Conservation (phyloP, 2,329 filamentous ascomycete species). For the Diplodia mutila region DNA sequence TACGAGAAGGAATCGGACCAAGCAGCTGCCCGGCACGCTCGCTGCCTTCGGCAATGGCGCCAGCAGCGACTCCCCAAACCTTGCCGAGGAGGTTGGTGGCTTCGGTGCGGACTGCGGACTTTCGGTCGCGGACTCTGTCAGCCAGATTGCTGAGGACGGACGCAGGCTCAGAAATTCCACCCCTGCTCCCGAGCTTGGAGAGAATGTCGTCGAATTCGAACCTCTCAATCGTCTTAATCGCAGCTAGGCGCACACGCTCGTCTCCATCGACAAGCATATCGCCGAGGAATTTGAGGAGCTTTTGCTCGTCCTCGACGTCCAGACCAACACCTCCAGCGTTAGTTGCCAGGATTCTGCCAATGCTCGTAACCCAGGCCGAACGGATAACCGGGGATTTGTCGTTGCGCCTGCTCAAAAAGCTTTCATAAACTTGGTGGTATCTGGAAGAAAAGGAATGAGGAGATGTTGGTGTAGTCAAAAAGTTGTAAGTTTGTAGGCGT, state of each 20-base stretch:
- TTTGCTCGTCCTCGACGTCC: slow-evolving; percentile 77
- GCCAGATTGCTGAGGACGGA: slow-evolving; percentile 82
- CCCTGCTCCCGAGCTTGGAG: slow-evolving; percentile 76
- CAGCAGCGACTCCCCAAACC: slow-evolving; percentile 91
- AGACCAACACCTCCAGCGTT: slow-evolving; percentile 88
- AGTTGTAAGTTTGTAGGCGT: slow-evolving; percentile 50
- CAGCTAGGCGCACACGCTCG: slow-evolving; percentile 86
- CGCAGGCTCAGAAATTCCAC: slow-evolving; percentile 73
- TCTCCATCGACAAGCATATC: slow-evolving; percentile 86
- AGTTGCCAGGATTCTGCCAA: slow-evolving; percentile 85
- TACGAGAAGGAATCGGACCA: slow-evolving; percentile 78
- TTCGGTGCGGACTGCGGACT: slow-evolving; percentile 77
- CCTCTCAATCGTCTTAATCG: slow-evolving; percentile 79
- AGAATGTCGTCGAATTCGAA: slow-evolving; percentile 83
- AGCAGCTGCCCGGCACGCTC: slow-evolving; percentile 76
- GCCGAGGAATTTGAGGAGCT: slow-evolving; percentile 72
- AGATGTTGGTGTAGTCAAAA: slow-evolving; percentile 80
- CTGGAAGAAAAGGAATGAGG: slow-evolving; percentile 88
- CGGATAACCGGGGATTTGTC: slow-evolving; percentile 85
- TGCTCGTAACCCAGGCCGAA: slow-evolving; percentile 81
- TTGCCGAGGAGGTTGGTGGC: slow-evolving; percentile 83
- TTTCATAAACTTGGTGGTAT: slow-evolving; percentile 77
- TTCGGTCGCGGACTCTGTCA: slow-evolving; percentile 86
- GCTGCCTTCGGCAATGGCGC: slow-evolving; percentile 82
- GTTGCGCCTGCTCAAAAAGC: slow-evolving; percentile 80